Percentiles rank a stretch among this genome's conserved stretches.
Evolutionary conservation across 2,329 filamentous ascomycete species (phyloP).

Genomic region (Biscogniauxia mediterranea): DNA sequence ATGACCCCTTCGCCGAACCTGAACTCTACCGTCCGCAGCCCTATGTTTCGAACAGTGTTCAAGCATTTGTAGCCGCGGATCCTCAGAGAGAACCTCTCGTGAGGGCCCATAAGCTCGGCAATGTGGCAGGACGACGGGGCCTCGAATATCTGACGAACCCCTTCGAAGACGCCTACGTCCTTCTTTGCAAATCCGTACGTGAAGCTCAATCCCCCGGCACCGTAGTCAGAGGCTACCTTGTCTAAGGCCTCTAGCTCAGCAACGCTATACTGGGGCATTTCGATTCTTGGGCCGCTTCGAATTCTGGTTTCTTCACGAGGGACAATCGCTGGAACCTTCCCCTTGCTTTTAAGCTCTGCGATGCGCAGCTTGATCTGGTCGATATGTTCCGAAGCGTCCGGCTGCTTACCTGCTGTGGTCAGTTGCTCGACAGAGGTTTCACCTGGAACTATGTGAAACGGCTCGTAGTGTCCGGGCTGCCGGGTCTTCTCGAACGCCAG

Average conservation of each 20-base stretch:
- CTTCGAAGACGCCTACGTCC: conserved; percentile 15
- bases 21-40: conserved; percentile 24
- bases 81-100: neutral
- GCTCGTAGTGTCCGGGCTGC: conserved; percentile 14
- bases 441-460: conserved; percentile 5
- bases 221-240: neutral
- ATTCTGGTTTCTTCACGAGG: neutral
- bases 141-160: conserved; percentile 4
- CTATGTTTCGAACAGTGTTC: rapidly evolving
- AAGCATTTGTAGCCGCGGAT: conserved; percentile 5
- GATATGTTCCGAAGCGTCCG: neutral
- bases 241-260: neutral
- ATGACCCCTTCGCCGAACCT: conserved; percentile 17
- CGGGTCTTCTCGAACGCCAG: conserved; percentile 16
- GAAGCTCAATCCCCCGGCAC: neutral
- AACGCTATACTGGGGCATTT: neutral
- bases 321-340: neutral
- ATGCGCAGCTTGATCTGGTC: neutral
- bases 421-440: neutral
- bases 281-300: neutral
- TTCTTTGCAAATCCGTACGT: neutral
- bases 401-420: neutral
- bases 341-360: neutral
- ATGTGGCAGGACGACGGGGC: conserved; percentile 12
- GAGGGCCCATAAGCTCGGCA: neutral